phyloP scores from a whole-genome alignment of 345 rosid species.

The Alliaria petiolata region DNA sequence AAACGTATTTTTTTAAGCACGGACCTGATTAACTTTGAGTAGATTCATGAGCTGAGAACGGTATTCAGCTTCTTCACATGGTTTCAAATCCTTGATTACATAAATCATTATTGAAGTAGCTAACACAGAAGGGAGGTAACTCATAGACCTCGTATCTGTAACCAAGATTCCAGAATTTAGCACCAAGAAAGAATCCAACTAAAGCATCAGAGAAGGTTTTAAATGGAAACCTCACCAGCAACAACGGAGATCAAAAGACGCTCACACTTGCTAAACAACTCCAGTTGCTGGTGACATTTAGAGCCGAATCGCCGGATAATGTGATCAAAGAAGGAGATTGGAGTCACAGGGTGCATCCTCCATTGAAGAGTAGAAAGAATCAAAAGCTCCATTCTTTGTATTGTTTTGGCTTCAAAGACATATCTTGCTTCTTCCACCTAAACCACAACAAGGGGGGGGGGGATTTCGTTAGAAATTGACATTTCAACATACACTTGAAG shows the following conservation, averaged over 20 bases:
- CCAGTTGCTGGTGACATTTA: conserved; percentile 48
- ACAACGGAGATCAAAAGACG: conserved; percentile 61
- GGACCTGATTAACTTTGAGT: conserved; percentile 64
- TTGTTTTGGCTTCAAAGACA: conserved; percentile 77
- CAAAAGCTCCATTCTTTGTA: conserved; percentile 91
- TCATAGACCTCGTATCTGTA: conserved; percentile 66
- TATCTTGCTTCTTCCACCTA: conserved; percentile 73
- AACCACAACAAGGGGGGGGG: not conserved
- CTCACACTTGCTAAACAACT: conserved; percentile 64
- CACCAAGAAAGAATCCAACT: not conserved
- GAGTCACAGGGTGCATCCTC: conserved; percentile 92
- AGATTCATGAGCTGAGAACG: conserved; percentile 53
- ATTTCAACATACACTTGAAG: conserved; percentile 28
- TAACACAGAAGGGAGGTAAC: conserved; percentile 58
- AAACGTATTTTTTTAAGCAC: too few species aligned
- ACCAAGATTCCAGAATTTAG: conserved; percentile 31
- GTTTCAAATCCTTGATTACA: conserved; percentile 57
- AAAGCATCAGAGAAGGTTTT: not conserved
- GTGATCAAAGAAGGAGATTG: conserved; percentile 75
- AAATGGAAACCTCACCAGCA: conserved; percentile 51
- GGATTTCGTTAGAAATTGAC: not conserved
- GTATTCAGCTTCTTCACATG: conserved; percentile 45
- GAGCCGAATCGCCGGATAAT: conserved; percentile 64
- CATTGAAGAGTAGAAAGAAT: conserved; percentile 74
- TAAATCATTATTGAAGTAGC: conserved; percentile 76